Evolutionary conservation across 2,329 filamentous ascomycete species (phyloP), one percentile per base, ranked within the genome.

Genomic region (Sclerotinia trifoliorum): DNA sequence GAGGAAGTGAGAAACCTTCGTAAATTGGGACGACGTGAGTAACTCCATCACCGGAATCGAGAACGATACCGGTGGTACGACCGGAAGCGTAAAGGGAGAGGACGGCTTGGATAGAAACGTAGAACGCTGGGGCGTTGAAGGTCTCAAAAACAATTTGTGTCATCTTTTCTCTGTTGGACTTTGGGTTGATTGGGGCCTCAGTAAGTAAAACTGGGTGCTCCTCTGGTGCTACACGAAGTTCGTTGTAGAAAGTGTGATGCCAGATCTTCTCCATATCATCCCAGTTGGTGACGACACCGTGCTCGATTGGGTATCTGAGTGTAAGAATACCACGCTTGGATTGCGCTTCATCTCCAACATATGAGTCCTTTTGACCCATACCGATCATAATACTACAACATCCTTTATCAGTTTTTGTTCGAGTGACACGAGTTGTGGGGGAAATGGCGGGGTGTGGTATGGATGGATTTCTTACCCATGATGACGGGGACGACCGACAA

Each of bases 81-180:
- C 95, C 95, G 80, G 95, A 99, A 79, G 95, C 95, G 86, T 99
- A 99, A 82, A 99, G 91, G 74, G 95, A 99, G 79, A 99, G 89
- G 75, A 99, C 95, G 81, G 95, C 95, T 89, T 98, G 94, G 84
- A 99, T 99, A 80, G 95, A 98, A 87, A 99, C 95, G 89, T 99
- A 99, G 90, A 99, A 98, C 78, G 95, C 95, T 77, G 95, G 95
- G 79, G 95, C 94, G 87, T 99, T 98, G 90, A 99, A 99, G 79
- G 95, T 99, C 90, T 99, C 95, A 87, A 99, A 99, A 83, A 99
- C 94, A 76, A 99, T 99, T 87, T 99, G 95, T 78, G 95, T 98
- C 95, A 99, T 99, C 93, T 99, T 99, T 89, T 99, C 95, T 90
- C 95, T 92, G 89, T 99, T 99, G 87, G 92, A 96, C 90, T 98